Base-by-base conservation (phyloP, 169 alveolate species). In the Plasmodium coatneyi region DNA sequence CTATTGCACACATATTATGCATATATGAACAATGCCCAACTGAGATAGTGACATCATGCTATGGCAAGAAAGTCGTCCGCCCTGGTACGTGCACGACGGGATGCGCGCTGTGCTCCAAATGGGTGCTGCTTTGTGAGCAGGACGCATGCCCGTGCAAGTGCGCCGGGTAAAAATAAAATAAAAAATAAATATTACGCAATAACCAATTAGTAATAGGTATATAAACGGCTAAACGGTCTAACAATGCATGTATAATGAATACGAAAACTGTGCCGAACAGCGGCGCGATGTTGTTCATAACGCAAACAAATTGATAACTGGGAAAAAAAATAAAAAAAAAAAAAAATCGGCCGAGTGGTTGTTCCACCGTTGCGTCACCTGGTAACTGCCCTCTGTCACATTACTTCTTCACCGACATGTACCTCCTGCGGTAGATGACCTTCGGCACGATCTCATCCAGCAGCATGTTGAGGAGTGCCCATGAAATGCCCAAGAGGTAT, bases 371-470 rank as follows among this genome's bases (percentile, higher is more conserved):
- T 81, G 16, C 41, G 22, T 22, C 66, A 22, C 56, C 9, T 16
- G 3, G n/a, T 52, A 3, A 5, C 12, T 4, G 1, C 7, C 19
- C 30, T 6, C 49, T 14, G 1, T 1, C 3, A 12, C 39, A 28
- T 52, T 36, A 74, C 54, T 41, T 74, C 80, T 52, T 74, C n/a
- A 84, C 70, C 22, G 93, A 14, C 84, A 70, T 92, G 28, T 92
- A 71, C 83, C 70, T 89, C 78, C 92, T 92, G 49, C 98, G 92
- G 84, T 96, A 97, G 76, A 97, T 89, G 60, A 96, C 96, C 89
- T 97, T 97, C 72, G 99, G 97, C 16, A 97, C 92, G 30, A 96
- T 71, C 87, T 97, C 99, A 83, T 97, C 99, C 39, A 97, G 93
- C 41, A 96, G 82, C 82, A 97, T 94, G 80, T 97, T 97, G 78